phyloP scores from a whole-genome alignment of 768 basidiomycete genomes.

The Tubosaeta sp. region DNA sequence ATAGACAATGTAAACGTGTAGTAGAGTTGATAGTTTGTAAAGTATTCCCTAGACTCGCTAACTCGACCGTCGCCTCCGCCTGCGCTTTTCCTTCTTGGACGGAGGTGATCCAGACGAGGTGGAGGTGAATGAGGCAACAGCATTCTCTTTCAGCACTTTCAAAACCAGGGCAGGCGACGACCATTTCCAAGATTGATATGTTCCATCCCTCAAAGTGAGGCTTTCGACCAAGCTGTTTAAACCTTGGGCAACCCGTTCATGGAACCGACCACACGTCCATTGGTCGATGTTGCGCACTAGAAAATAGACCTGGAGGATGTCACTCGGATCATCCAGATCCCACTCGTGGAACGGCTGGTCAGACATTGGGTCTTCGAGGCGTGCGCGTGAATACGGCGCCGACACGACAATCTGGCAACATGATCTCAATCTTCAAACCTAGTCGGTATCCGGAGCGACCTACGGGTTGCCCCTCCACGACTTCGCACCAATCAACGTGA shows the following conservation, averaged over 20 bases:
- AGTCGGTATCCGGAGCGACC: constrained; percentile 10
- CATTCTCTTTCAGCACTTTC: constrained; percentile 36
- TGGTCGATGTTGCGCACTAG: constrained; percentile 49
- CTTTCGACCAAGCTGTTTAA: constrained; percentile 34
- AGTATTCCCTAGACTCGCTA: constrained; percentile 4
- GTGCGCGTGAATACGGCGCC: constrained; percentile 38
- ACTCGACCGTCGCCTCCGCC: constrained; percentile 28
- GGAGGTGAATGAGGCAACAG: constrained; percentile 23
- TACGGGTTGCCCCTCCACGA: constrained; percentile 33
- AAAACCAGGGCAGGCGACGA: constrained; percentile 14
- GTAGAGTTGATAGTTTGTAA: too few relatives aligned
- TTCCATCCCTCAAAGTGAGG: constrained; percentile 29
- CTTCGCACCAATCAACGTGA: constrained; percentile 51
- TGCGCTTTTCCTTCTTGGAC: constrained; percentile 28
- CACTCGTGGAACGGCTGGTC: constrained; percentile 43
- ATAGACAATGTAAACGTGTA: constrained; percentile 15
- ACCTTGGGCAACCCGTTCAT: constrained; percentile 36
- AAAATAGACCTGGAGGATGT: constrained; percentile 48
- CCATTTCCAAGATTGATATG: constrained; percentile 48
- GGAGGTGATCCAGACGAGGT: constrained; percentile 26
- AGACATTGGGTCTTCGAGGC: constrained; percentile 12
- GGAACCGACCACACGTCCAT: constrained; percentile 47
- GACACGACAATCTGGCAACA: constrained; percentile 42
- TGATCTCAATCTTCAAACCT: background rate
- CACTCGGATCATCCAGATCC: constrained; percentile 40